Evolutionary conservation across 192 early-diverging fungal species (phyloP).

Genomic region (Mortierella alpina): DNA sequence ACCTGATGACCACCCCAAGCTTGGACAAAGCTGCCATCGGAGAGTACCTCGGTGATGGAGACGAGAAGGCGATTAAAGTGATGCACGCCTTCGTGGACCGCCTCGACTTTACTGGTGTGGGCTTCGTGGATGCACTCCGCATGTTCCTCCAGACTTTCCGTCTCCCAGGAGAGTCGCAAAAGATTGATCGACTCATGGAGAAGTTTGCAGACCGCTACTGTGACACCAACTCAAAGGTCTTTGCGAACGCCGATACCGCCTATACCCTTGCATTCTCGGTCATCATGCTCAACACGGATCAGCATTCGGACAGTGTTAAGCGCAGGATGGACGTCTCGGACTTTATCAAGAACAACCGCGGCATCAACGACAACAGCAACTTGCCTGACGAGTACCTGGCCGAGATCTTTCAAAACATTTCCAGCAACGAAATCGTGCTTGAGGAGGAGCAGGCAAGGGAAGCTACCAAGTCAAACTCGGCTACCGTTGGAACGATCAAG

Average conservation of each 20-base stretch:
- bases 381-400: conserved; percentile 79
- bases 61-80: conserved; percentile 89
- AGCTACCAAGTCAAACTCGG: conserved; percentile 47
- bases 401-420: conserved; percentile 87
- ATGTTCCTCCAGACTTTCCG: conserved; percentile 90
- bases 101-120: conserved; percentile 79
- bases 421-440: conserved; percentile 88
- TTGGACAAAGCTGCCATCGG: conserved; percentile 90
- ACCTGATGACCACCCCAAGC: conserved; percentile 79
- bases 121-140: conserved; percentile 86
- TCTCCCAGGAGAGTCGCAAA: conserved; percentile 93
- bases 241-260: conserved; percentile 92
- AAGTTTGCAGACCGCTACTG: conserved; percentile 95
- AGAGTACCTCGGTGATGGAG: conserved; percentile 92
- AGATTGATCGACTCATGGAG: conserved; percentile 96
- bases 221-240: conserved; percentile 82
- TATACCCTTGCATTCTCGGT: conserved; percentile 94
- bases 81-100: conserved; percentile 96
- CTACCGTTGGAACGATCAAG: conserved; percentile 38
- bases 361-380: conserved; percentile 91
- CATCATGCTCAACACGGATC: conserved; percentile 95
- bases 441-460: conserved; percentile 82
- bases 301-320: conserved; percentile 88
- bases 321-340: conserved; percentile 87
- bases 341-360: conserved; percentile 93